Conservation (phyloP, 1,284 basidiomycete genomes). For the Papiliotrema nemorosa region DNA sequence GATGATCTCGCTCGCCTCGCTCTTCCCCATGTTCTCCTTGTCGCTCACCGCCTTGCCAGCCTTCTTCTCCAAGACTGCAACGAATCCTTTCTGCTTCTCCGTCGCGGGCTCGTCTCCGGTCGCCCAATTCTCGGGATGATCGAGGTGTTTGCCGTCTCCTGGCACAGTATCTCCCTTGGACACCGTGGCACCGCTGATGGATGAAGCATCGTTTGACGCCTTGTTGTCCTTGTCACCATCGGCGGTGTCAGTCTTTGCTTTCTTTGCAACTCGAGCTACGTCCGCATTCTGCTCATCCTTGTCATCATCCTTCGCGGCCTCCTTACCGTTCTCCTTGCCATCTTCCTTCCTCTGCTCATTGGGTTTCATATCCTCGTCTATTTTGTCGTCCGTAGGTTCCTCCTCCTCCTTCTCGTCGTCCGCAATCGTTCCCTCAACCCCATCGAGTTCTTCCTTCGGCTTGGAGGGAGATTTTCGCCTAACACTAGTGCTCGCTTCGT, state of each 20-base stretch:
- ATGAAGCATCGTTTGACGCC: neutral
- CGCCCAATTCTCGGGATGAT: slow-evolving; percentile 42
- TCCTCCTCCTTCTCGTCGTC: too few species aligned
- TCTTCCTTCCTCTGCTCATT: neutral
- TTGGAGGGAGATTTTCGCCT: too few species aligned
- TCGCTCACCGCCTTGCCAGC: slow-evolving; percentile 19
- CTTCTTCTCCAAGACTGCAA: slow-evolving; percentile 40
- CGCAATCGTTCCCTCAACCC: too few species aligned
- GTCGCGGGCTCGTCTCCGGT: slow-evolving; percentile 42
- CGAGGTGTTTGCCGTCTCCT: slow-evolving; percentile 32
- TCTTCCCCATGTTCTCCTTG: slow-evolving; percentile 30
- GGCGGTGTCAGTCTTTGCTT: neutral
- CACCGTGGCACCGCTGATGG: neutral
- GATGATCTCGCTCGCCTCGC: slow-evolving; percentile 43
- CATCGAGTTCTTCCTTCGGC: too few species aligned
- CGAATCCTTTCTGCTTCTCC: slow-evolving; percentile 37
- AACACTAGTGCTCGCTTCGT: neutral
- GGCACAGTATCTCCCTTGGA: slow-evolving; percentile 17
- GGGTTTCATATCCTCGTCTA: neutral
- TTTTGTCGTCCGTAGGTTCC: neutral
- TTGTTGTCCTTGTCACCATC: neutral
- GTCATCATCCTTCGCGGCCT: neutral
- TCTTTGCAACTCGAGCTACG: neutral
- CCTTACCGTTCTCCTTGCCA: neutral
- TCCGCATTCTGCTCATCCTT: neutral